These are phyloP conservation scores for Phytophthora tentaculata DNA, from an alignment of 352 stramenopile species.

Conservation along the genomic window DNA sequence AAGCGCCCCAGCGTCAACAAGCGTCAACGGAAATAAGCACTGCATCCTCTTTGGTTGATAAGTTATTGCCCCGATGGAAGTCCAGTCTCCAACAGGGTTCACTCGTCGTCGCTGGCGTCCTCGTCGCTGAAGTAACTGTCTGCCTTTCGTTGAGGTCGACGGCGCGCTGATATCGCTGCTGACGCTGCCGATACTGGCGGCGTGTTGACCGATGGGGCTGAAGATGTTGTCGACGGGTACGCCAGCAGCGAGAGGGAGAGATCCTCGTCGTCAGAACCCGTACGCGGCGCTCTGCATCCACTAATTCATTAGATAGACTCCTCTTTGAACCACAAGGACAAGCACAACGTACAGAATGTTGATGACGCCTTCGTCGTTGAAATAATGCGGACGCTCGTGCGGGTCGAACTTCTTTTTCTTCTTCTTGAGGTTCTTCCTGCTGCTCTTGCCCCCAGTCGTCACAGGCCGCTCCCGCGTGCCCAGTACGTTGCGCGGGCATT, in stretches of 20 bases:
- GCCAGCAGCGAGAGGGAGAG: conserved; percentile 74
- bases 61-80: conserved; percentile 30
- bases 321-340: conserved; percentile 4
- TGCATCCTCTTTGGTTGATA: conserved; percentile 30
- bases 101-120: conserved; percentile 69
- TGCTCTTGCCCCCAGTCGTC: conserved; percentile 49
- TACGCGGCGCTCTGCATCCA: conserved; percentile 48
- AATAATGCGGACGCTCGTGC: conserved; percentile 67
- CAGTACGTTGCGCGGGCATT: conserved; percentile 85
- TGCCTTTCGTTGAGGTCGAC: conserved; percentile 44
- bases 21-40: conserved; percentile 64
- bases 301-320: conserved; percentile 28
- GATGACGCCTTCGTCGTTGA: conserved; percentile 66
- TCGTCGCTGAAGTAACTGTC: conserved; percentile 83
- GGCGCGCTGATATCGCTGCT: conserved; percentile 26
- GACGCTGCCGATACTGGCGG: conserved; percentile 15
- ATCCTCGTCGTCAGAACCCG: conserved; percentile 58
- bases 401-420: conserved; percentile 72
- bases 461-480: conserved; percentile 68
- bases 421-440: conserved; percentile 61
- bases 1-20: conserved; percentile 44
- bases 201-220: conserved; percentile 3
- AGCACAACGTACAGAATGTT: conserved; percentile 65
- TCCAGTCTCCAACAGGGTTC: neutral
- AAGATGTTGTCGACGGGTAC: conserved; percentile 45